A percentile compares a stretch with the other conserved stretches of the same genome.
Conservation (phyloP, 495 filamentous ascomycete species). For the Penicillium chermesinum region DNA sequence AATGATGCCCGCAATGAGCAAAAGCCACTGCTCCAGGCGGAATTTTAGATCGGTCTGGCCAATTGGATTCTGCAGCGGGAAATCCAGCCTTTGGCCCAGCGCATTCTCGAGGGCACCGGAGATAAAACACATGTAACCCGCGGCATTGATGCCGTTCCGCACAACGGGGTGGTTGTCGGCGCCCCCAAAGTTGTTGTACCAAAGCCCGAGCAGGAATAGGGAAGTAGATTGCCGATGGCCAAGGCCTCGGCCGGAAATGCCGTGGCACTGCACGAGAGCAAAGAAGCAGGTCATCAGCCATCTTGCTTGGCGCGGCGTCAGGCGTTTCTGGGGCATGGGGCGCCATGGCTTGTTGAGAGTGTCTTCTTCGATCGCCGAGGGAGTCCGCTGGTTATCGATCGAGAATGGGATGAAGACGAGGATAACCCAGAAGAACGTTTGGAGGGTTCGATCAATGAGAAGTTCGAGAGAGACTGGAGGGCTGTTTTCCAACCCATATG, state of each 20-base stretch:
- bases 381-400: constrained; percentile 9
- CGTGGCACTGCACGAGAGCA: constrained; percentile 18
- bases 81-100: neutral
- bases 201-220: constrained; percentile 39
- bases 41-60: neutral
- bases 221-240: constrained; percentile 20
- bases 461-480: neutral
- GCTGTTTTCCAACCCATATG: neutral
- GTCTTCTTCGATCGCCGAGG: constrained; percentile 10
- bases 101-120: constrained; percentile 23
- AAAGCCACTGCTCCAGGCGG: constrained; percentile 30
- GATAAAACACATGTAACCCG: constrained; percentile 33
- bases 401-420: constrained; percentile 13
- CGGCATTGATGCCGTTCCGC: constrained; percentile 44
- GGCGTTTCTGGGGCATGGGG: constrained; percentile 39
- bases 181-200: constrained; percentile 50
- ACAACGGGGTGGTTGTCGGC: constrained; percentile 35
- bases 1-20: constrained; percentile 39
- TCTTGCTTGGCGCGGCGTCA: constrained; percentile 30
- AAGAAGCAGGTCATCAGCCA: constrained; percentile 30
- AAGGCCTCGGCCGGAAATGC: constrained; percentile 6
- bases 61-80: neutral
- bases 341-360: constrained; percentile 56
- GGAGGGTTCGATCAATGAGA: neutral
- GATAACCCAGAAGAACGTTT: constrained; percentile 3